Evolutionary conservation across 176 grass and related monocot genomes (phyloP), one percentile per base, ranked within the genome.

Genomic region (Eleusine indica): DNA sequence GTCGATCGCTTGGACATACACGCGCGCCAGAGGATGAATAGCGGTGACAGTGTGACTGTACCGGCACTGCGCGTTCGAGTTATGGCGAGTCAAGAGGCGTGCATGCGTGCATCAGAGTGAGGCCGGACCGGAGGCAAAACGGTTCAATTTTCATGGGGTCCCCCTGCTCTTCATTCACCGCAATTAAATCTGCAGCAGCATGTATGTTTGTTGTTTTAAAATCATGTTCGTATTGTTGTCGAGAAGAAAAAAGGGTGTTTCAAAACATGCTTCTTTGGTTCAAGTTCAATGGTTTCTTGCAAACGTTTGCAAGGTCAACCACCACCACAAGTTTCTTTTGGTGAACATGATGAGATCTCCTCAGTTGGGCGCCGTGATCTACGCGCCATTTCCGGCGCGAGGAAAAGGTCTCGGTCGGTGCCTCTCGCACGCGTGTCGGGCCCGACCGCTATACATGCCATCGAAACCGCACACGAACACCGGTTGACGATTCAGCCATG

Each of bases 91-190:
- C 42, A 65, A 77, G 75, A 77, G 75, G 40, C n/a, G 58, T n/a
- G 74, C 71, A 63, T 25, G 75, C 3, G 12, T 49, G 42, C 57
- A 67, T 79, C 62, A 79, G 77, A 79, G 43, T n/a, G 60, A 48
- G 48, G 60, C 44, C 44, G 66, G 60, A 1, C 12, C 18, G 48
- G 46, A 32, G 32, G 52, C 52, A 57, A 38, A 37, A 37, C 75
- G 47, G 13, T 69, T 80, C 78, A 54, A 69, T 69, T 80, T 80
- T 80, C 78, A 54, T 15, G 64, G 19, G 63, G 77, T 79, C 75
- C 54, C 44, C 44, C 44, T 25, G 76, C 42, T 66, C 76, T 14
- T 64, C 77, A 79, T 66, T 66, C 47, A 51, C 76, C 60, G 61
- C 76, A 66, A 66, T 63, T 18, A 66, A 35, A 66, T 79, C 60